These are phyloP conservation scores for Colletotrichum tamarilloi DNA, from an alignment of 2,329 filamentous ascomycete species.

Conservation along the genomic window DNA sequence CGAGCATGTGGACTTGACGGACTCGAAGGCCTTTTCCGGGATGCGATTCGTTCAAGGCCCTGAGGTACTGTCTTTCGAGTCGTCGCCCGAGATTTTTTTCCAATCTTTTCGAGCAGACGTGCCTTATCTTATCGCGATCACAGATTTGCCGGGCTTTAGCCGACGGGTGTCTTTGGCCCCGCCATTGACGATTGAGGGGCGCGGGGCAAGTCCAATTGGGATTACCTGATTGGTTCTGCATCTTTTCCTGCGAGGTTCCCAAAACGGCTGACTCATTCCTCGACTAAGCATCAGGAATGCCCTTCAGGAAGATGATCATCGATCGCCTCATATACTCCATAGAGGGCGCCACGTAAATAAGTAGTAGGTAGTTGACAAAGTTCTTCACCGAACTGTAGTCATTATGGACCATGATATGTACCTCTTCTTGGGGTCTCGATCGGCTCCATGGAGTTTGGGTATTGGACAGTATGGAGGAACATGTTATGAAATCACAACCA, in stretches of 20 bases:
- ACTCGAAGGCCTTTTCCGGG: neutral
- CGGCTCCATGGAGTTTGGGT: neutral
- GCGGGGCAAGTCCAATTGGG: neutral
- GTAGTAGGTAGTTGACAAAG: neutral
- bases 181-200: neutral
- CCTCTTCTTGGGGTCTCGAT: neutral
- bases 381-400: neutral
- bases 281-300: neutral
- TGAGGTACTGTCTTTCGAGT: neutral
- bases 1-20: constrained; percentile 12
- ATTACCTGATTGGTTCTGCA: neutral
- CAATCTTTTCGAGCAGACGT: constrained; percentile 4
- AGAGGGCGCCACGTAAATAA: no score
- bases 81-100: constrained; percentile 20
- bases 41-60: constrained; percentile 19
- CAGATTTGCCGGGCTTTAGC: constrained; percentile 6
- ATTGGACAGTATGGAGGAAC: neutral
- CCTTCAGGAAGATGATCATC: neutral
- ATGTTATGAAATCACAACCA: neutral
- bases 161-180: neutral
- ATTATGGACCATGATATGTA: neutral
- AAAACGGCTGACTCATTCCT: neutral
- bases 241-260: neutral
- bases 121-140: constrained; percentile 30
- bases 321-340: no score